Base-by-base conservation (phyloP, 768 basidiomycete species). In the Lanmaoa rubissima region DNA sequence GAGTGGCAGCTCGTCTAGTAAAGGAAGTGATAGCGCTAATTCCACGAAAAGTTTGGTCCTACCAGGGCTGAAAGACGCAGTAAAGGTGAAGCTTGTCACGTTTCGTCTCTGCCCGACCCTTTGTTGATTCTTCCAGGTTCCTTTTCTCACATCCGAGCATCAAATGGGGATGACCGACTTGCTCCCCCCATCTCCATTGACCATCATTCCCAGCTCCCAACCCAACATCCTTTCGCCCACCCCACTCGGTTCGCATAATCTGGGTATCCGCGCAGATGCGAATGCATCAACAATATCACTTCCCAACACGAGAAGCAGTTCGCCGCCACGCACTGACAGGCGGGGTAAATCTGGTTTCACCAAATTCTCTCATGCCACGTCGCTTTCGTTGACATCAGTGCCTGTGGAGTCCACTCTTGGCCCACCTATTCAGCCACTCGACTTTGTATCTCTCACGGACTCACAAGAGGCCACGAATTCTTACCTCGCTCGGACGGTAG, bases 401-500 rank as follows among this genome's bases (percentile, higher is more conserved):
- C 67, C 75, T 19, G 60, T 55, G 54, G 65, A 57, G 48, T 61
- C 59, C 38, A 60, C 69, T 50, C 64, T 67, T n/a, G 80, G 79
- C 0, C 82, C 85, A 31, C 61, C 73, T 1, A 69, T 92, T 8
- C 78, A 74, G 38, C 85, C 89, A 2, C 76, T 97, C n/a, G 85
- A 95, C 67, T 88, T 93, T 58, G 71, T 72, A 6, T 71, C 77
- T 26, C 69, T 82, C 21, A 71, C 87, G 58, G 76, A 82, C 19
- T 79, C 79, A 6, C 74, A 75, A 28, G 85, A 84, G 11, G 79
- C 76, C 35, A 84, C 87, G 1, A 87, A 90, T 61, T 69, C 75
- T 1, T 88, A 92, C 66, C 79, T 98, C 47, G 85, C 84, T 43
- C 73, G 77, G 43, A 88, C 86, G 4, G 82, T 96, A 11, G 87